Conservation (phyloP, 495 filamentous ascomycete species). For the Cenococcum geophilum region DNA sequence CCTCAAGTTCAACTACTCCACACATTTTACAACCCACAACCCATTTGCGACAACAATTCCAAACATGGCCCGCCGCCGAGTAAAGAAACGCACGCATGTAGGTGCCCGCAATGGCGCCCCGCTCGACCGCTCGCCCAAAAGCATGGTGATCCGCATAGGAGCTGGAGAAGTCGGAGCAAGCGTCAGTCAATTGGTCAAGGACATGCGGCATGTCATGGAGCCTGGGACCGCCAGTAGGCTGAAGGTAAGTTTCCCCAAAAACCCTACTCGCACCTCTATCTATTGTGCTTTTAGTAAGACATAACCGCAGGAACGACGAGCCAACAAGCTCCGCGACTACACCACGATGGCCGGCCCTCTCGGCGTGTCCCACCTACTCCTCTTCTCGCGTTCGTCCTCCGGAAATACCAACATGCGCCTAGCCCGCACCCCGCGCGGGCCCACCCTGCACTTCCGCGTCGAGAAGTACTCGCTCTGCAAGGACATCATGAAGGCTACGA, state of each 20-base stretch:
- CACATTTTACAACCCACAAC: neutral
- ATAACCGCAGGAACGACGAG: conserved; percentile 64
- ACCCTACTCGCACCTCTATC: neutral
- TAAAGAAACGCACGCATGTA: conserved; percentile 85
- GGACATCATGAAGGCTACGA: conserved; percentile 74
- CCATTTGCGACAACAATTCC: neutral
- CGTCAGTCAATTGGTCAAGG: conserved; percentile 83
- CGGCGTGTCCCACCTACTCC: conserved; percentile 86
- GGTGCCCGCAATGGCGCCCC: conserved; percentile 57
- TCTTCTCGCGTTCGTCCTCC: conserved; percentile 83
- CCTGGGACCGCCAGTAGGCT: conserved; percentile 84
- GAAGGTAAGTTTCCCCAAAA: conserved; percentile 42
- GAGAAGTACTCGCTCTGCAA: conserved; percentile 93
- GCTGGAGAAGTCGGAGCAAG: conserved; percentile 88
- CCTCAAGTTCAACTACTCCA: conserved; percentile 1
- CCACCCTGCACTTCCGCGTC: conserved; percentile 91
- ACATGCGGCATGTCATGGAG: conserved; percentile 92
- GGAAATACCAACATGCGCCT: conserved; percentile 92
- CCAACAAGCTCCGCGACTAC: conserved; percentile 87
- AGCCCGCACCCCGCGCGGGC: conserved; percentile 80
- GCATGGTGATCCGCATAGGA: conserved; percentile 96
- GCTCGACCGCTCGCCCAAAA: conserved; percentile 67
- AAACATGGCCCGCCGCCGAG: conserved; percentile 70
- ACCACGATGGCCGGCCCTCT: conserved; percentile 92
- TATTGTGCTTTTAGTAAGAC: neutral